These are phyloP conservation scores for Magnusiomyces fungicola DNA, from an alignment of 1,139 yeast species.

Conservation along the genomic window DNA sequence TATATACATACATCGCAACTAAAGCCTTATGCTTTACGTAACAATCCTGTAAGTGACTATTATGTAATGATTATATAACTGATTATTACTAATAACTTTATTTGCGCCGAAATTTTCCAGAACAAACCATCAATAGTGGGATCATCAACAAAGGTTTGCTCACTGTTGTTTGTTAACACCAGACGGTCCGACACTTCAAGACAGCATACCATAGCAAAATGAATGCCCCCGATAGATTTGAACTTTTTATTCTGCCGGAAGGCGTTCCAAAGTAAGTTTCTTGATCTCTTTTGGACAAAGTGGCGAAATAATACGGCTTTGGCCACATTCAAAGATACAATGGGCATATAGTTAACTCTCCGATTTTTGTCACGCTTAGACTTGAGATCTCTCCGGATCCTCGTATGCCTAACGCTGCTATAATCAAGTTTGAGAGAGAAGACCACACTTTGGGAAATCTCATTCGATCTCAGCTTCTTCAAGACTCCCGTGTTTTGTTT, in stretches of 20 bases:
- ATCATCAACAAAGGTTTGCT: neutral
- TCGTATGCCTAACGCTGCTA: constrained; percentile 91
- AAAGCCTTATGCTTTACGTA: neutral
- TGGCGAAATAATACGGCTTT: no score
- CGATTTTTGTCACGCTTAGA: no score
- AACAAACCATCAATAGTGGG: neutral
- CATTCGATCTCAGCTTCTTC: constrained; percentile 75
- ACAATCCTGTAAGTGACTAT: neutral
- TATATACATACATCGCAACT: no score
- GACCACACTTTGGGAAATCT: constrained; percentile 95
- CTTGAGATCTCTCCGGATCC: constrained; percentile 87
- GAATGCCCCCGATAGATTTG: constrained; percentile 99
- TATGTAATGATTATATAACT: neutral
- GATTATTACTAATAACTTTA: neutral
- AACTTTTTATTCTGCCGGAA: constrained; percentile 91
- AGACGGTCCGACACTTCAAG: neutral
- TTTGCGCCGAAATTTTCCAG: neutral
- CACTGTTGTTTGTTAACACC: neutral
- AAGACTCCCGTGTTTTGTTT: constrained; percentile 80
- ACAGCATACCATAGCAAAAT: constrained; percentile 42
- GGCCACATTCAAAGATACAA: no score
- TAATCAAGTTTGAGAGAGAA: constrained; percentile 88
- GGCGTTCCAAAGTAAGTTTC: constrained; percentile 61
- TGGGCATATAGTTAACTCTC: no score
- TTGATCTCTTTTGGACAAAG: constrained; percentile 1